Conservation (phyloP, 2,329 filamentous ascomycete species). For the Escovopsis sp. region DNA sequence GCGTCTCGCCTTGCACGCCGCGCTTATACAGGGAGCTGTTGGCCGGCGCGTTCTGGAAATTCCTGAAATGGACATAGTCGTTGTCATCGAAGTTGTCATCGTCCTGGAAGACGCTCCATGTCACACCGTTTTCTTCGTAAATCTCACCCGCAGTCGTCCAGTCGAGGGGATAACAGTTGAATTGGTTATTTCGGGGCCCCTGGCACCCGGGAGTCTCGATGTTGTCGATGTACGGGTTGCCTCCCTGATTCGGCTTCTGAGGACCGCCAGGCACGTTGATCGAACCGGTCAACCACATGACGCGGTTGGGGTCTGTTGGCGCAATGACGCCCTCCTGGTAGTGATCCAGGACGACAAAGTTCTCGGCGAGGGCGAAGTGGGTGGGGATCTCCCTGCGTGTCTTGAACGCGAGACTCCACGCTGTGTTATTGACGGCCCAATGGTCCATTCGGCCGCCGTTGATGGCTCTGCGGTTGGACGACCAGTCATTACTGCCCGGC, state of each 20-base stretch:
- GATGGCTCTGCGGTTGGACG: conserved; percentile 34
- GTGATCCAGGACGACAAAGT: conserved; percentile 41
- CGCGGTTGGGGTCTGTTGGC: conserved; percentile 37
- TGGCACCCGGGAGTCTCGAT: conserved; percentile 33
- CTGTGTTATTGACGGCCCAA: conserved; percentile 39
- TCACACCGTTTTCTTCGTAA: conserved; percentile 31
- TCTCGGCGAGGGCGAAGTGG: conserved; percentile 39
- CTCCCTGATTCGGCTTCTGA: conserved; percentile 25
- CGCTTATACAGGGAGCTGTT: conserved; percentile 27
- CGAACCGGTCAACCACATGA: conserved; percentile 33
- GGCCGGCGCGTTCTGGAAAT: conserved; percentile 30
- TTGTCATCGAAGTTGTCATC: conserved; percentile 40
- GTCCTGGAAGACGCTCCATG: conserved; percentile 36
- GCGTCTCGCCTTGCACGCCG: conserved; percentile 31
- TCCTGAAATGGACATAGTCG: conserved; percentile 36
- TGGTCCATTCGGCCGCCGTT: conserved; percentile 36
- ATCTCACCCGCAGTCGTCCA: conserved; percentile 37
- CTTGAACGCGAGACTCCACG: conserved; percentile 37
- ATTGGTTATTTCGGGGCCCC: conserved; percentile 10
- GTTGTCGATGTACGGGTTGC: conserved; percentile 32
- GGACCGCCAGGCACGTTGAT: conserved; percentile 34
- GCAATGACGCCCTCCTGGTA: conserved; percentile 38
- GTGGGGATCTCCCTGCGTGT: conserved; percentile 37
- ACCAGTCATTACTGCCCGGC: conserved; percentile 36
- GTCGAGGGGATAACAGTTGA: conserved; percentile 38